A percentile compares a stretch with the other conserved stretches of the same genome.
Conservation (phyloP, 139 green algal species). For the Coelastrella sp. region DNA sequence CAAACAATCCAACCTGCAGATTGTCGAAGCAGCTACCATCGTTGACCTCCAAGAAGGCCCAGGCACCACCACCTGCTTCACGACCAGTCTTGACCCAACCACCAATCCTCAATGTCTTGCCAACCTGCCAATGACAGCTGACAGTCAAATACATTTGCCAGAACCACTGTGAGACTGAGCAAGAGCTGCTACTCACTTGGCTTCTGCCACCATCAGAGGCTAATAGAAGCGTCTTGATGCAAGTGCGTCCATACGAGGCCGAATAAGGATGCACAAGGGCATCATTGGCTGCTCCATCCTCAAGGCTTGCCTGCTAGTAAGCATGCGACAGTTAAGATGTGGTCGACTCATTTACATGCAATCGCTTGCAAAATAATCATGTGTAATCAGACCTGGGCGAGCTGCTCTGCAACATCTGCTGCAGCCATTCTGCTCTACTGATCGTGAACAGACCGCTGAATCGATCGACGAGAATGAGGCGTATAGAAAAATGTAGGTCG, state of each 20-base stretch:
- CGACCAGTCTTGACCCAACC: constrained; percentile 99
- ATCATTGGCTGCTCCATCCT: constrained; percentile 54
- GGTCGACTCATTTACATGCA: no score
- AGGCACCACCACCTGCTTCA: constrained; percentile 90
- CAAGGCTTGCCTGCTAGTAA: constrained; percentile 47
- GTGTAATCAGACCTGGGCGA: background rate
- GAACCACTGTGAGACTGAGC: background rate
- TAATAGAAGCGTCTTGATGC: constrained; percentile 74
- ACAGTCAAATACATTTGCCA: background rate
- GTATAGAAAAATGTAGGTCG: no score
- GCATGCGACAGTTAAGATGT: no score
- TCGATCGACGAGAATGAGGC: no score
- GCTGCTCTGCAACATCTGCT: background rate
- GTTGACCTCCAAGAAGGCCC: constrained; percentile 98
- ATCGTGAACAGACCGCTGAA: no score
- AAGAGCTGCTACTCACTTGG: constrained; percentile 57
- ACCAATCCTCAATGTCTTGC: constrained; percentile 83
- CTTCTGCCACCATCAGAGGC: constrained; percentile 70
- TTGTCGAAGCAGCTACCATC: constrained; percentile 93
- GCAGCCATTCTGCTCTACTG: background rate
- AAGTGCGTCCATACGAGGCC: constrained; percentile 63
- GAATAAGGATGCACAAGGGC: constrained; percentile 67
- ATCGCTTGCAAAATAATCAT: background rate
- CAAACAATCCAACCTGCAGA: constrained; percentile 79
- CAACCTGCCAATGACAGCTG: constrained; percentile 64